Evolutionary conservation across 805 yeast genomes (phyloP), one percentile per base, ranked within the genome.

Genomic region (Saitoella complicata): DNA sequence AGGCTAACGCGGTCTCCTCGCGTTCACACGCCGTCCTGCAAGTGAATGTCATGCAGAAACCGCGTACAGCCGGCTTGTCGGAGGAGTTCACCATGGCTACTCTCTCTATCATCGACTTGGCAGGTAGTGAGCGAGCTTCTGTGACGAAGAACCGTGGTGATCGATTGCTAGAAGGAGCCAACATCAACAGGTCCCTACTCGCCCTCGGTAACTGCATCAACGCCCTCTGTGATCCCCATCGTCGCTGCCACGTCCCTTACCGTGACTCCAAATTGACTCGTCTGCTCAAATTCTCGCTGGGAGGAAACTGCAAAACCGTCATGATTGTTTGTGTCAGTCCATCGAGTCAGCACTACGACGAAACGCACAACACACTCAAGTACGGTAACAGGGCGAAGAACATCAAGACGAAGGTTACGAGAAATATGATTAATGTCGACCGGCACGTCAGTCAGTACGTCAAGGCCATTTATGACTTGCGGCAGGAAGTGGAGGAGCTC

Each of bases 281-380:
- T 51, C 66, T 88, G 42, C 69, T 88, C 45, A 85, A 87, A 58
- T 85, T 83, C 57, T 86, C 95, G 0, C 65, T 88, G 9, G 95
- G 95, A 3, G 96, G 96, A 0, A 84, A 85, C 57, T 88, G 97
- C 62, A 80, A 82, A 58, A 88, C 97, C 0, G 87, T 85, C 4
- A 88, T 88, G 97, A 83, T 88, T 51, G 96, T 86, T 1, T 88
- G 97, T 61, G 73, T 88, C 3, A 79, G 93, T 4, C 96, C 96
- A 0, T 80, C 86, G 47, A 73, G 82, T 29, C 70, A 68, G 39
- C 96, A 88, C 60, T 86, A 85, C 59, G 97, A 88, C 56, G 97
- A 88, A 57, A 87, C 97, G 1, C 66, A 83, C 43, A 88, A 88
- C 58, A 84, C 96, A 0, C 69, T 88, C 49, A 83, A 84, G 46